Conservation (phyloP, 148 eudicot species). For the Cornus suecica region DNA sequence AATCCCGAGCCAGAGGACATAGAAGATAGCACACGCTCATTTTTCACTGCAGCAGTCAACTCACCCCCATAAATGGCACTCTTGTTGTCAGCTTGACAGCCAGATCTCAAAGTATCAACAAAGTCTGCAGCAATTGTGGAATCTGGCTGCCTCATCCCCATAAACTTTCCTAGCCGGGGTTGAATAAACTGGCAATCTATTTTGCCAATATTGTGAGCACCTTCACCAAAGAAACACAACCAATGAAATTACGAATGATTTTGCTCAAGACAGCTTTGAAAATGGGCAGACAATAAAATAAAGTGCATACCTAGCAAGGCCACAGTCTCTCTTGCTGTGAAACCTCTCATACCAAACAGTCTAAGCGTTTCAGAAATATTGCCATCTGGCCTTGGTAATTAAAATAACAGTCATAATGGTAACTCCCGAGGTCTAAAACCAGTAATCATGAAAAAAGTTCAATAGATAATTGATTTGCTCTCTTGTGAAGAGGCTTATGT, state of each 20-base stretch:
- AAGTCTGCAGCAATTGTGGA: constrained; percentile 36
- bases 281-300: not conserved
- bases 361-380: constrained; percentile 19
- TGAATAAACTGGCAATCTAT: constrained; percentile 41
- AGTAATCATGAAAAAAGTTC: too few species aligned
- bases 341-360: constrained; percentile 32
- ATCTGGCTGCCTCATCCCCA: constrained; percentile 32
- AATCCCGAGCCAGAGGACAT: constrained; percentile 33
- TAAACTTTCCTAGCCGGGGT: constrained; percentile 29
- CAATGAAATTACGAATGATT: not conserved
- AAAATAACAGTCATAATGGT: too few species aligned
- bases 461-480: too few species aligned
- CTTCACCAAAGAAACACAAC: constrained; percentile 15
- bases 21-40: constrained; percentile 22
- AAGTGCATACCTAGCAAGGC: constrained; percentile 30
- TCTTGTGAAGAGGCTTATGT: too few species aligned
- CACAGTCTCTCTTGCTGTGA: constrained; percentile 32
- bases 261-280: not conserved
- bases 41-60: constrained; percentile 1
- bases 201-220: constrained; percentile 49
- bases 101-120: constrained; percentile 19
- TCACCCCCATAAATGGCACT: not conserved
- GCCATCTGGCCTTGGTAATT: constrained; percentile 35
- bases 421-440: too few species aligned
- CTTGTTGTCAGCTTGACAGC: constrained; percentile 13